Percentiles rank a stretch among this genome's conserved stretches.
Evolutionary conservation across 129 eudicot species (phyloP).

Genomic region (Arctium lappa): DNA sequence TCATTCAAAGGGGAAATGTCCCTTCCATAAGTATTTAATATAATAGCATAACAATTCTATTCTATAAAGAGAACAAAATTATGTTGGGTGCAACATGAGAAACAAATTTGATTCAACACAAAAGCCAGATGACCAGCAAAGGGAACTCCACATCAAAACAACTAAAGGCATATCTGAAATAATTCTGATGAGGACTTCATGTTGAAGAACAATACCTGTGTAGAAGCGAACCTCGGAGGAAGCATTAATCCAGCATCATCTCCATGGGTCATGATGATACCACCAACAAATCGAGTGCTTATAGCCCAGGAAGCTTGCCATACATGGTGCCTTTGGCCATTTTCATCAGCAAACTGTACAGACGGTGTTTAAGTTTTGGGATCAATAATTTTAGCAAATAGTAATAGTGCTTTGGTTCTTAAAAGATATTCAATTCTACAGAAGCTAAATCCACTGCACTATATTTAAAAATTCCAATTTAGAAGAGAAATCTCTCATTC

Average conservation of each 20-base stretch:
- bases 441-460: slow-evolving; percentile 7
- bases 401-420: slow-evolving; percentile 1
- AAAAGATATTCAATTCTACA: slow-evolving; percentile 4
- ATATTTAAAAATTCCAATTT: not conserved
- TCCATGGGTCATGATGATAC: slow-evolving; percentile 95
- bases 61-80: not conserved
- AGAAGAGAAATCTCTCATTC: not conserved
- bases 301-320: slow-evolving; percentile 99
- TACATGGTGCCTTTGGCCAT: slow-evolving; percentile 87
- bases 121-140: not conserved
- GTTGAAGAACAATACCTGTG: slow-evolving; percentile 55
- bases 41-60: not conserved
- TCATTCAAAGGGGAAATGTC: too few species aligned
- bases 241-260: slow-evolving; percentile 95
- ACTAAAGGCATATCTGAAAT: not conserved
- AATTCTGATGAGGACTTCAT: not conserved
- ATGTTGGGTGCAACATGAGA: not conserved
- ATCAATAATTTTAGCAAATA: not conserved
- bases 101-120: not conserved
- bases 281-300: slow-evolving; percentile 96
- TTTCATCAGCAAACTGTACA: slow-evolving; percentile 85
- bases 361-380: slow-evolving; percentile 13
- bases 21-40: not conserved
- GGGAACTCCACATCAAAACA: not conserved
- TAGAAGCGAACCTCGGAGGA: slow-evolving; percentile 85